Conservation (phyloP, 1,284 basidiomycete species). For the Coniferiporia weirii region DNA sequence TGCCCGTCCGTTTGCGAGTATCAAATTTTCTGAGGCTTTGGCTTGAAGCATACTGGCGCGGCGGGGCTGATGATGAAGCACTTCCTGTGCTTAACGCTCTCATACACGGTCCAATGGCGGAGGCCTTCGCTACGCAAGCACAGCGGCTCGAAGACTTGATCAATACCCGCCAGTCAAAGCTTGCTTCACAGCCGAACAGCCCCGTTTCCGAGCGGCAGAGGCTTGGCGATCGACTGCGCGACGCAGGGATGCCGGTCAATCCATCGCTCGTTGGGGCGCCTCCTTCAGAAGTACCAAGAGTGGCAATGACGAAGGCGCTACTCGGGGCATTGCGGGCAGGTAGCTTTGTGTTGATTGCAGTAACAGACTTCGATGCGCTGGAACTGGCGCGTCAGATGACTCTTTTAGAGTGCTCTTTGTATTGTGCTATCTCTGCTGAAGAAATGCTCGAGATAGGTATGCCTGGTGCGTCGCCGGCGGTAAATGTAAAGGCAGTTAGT, state of each 20-base stretch:
- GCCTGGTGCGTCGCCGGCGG: conserved; percentile 58
- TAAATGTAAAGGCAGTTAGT: conserved; percentile 79
- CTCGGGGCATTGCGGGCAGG: conserved; percentile 56
- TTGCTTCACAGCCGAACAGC: conserved; percentile 37
- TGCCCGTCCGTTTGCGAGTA: conserved; percentile 85
- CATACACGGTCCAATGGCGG: conserved; percentile 53
- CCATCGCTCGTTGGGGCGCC: conserved; percentile 43
- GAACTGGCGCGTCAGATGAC: conserved; percentile 94
- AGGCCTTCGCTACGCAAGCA: conserved; percentile 63
- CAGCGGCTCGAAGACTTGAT: conserved; percentile 74
- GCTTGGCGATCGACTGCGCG: conserved; percentile 52
- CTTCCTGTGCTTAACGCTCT: conserved; percentile 61
- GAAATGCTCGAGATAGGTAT: conserved; percentile 83
- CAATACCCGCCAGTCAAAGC: conserved; percentile 35
- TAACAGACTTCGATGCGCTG: conserved; percentile 91
- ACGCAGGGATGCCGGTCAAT: conserved; percentile 65
- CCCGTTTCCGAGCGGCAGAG: conserved; percentile 39
- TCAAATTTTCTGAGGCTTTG: conserved; percentile 91
- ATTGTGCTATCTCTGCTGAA: conserved; percentile 80
- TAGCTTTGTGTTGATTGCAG: conserved; percentile 54
- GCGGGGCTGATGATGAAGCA: conserved; percentile 56
- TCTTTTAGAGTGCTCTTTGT: conserved; percentile 88
- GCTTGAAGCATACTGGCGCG: conserved; percentile 88
- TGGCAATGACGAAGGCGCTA: conserved; percentile 81
- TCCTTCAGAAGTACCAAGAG: conserved; percentile 65